Conservation (phyloP, 495 filamentous ascomycete genomes). For the Penicillium pancosmium region DNA sequence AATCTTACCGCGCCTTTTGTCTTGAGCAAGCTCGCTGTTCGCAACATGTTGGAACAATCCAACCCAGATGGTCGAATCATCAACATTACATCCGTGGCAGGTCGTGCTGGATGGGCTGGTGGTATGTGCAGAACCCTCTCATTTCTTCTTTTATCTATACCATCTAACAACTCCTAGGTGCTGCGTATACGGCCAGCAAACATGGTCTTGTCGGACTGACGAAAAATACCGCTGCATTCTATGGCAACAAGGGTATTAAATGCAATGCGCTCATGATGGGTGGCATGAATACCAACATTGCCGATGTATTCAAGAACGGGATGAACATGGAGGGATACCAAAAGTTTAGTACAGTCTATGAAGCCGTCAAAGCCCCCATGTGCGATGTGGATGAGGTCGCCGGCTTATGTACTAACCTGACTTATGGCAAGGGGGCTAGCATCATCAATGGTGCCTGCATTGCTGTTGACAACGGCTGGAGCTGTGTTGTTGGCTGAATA, state of each 20-base stretch:
- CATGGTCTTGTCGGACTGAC: constrained; percentile 56
- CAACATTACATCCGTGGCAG: constrained; percentile 43
- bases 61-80: constrained; percentile 36
- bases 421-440: constrained; percentile 29
- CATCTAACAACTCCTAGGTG: constrained; percentile 14
- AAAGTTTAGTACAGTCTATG: constrained; percentile 32
- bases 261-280: constrained; percentile 59
- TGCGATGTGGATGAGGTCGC: constrained; percentile 45
- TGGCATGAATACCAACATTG: constrained; percentile 59
- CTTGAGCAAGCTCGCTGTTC: constrained; percentile 54
- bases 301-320: constrained; percentile 46
- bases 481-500: constrained; percentile 29
- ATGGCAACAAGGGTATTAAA: constrained; percentile 58
- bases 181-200: constrained; percentile 25
- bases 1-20: constrained; percentile 64
- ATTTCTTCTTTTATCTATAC: not conserved
- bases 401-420: constrained; percentile 32
- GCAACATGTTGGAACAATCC: constrained; percentile 39
- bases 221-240: constrained; percentile 63
- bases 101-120: constrained; percentile 34
- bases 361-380: constrained; percentile 25
- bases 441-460: constrained; percentile 40
- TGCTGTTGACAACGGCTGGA: constrained; percentile 37
- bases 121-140: constrained; percentile 25
- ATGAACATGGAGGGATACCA: constrained; percentile 49